Evolutionary conservation across 306 rosid genomes (phyloP), one percentile per base, ranked within the genome.

Genomic region (Quercus aquifolioides): DNA sequence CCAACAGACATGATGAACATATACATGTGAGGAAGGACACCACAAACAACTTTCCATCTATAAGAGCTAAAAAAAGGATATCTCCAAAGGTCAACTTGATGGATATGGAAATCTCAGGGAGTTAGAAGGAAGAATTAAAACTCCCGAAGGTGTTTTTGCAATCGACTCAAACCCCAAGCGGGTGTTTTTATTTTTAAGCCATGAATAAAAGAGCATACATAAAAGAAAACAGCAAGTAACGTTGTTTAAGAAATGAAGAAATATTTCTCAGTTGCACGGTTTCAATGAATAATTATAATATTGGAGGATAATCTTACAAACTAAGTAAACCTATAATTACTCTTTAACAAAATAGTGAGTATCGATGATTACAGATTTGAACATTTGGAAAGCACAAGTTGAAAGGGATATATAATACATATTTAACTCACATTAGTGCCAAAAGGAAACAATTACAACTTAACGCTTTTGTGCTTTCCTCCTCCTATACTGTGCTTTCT

Each of bases 401-500:
- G 4, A 8, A 20, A 56, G 35, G 30, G 46, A 30, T 38, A 33
- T 18, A 18, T 38, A 14, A 19, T 49, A 41, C 12, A 23, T 14
- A 30, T 10, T 49, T 20, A 55, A 76, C 23, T 14, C 54, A 18
- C 56, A n/a, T 20, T 25, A 15, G 12, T 54, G 31, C 19, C 35
- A 3, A 38, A 57, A 52, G 75, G 35, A 18, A 23, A 67, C 4
- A 21, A 19, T 63, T 55, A 55, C 49, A 63, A 55, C 62, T 79
- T 55, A 89, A 68, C 87, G 84, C 71, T 83, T 91, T 73, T 71
- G 92, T 76, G 97, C 96, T 91, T 91, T 93, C 82, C 93, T 88
- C 62, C 92, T 80, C 60, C 96, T 85, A 55, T 96, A 88, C 76
- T 85, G 89, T 76, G 97, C 67, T 82, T 93, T 93, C 82, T 93